Conservation (phyloP, 345 rosid genomes). For the Conringia planisiliqua region DNA sequence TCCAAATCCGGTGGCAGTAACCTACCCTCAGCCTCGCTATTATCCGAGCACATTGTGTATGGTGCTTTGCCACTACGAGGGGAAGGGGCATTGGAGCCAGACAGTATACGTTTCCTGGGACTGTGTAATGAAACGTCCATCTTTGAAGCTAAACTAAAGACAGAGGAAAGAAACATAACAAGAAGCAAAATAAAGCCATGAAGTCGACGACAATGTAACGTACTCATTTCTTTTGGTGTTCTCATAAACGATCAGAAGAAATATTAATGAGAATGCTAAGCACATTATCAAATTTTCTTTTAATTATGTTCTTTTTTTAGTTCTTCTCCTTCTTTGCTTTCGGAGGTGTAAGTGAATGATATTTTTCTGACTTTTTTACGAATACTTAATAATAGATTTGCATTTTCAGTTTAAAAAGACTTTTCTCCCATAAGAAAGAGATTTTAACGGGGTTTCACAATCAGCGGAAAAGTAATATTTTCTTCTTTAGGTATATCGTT, state of each 20-base stretch:
- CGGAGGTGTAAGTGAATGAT: background rate
- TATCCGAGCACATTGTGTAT: background rate
- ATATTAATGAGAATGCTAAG: background rate
- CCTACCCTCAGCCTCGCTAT: background rate
- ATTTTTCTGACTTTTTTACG: background rate
- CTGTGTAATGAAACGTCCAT: background rate
- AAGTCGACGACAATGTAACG: background rate
- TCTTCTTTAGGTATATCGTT: background rate
- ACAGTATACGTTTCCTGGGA: background rate
- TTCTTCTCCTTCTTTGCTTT: background rate
- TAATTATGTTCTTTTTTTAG: background rate
- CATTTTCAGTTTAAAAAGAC: background rate
- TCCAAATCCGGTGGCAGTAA: background rate
- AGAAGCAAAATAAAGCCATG: background rate
- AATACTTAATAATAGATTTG: background rate
- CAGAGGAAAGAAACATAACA: background rate
- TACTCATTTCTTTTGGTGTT: background rate
- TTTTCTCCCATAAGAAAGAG: background rate
- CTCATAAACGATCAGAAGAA: background rate
- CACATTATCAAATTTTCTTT: background rate
- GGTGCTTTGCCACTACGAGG: background rate
- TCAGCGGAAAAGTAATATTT: background rate
- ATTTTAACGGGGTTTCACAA: background rate
- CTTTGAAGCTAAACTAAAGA: background rate
- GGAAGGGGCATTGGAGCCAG: background rate